A percentile compares a stretch with the other conserved stretches of the same genome.
Conservation (phyloP, 73 alveolate species). For the Paramecium pentaurelia region DNA sequence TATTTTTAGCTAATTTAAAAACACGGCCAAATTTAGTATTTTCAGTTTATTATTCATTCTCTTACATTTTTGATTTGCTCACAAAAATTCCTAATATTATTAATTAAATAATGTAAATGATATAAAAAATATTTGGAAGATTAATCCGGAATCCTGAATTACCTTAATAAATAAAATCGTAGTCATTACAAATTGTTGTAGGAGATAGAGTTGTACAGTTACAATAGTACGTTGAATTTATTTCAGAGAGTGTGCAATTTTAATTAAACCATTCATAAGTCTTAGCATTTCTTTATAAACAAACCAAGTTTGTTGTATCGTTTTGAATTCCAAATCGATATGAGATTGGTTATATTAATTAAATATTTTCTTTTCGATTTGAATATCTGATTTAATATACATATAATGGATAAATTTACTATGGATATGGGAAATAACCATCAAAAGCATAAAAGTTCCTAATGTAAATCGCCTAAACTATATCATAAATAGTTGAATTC, state of each 20-base stretch:
- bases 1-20: neutral
- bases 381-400: neutral
- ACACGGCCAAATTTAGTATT: neutral
- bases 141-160: neutral
- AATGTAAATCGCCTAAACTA: neutral
- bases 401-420: neutral
- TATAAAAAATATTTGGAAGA: neutral
- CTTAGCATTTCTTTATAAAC: neutral
- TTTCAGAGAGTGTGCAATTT: neutral
- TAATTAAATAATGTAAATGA: neutral
- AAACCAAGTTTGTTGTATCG: neutral
- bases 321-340: neutral
- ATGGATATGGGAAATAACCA: neutral
- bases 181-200: neutral
- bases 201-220: neutral
- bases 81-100: neutral
- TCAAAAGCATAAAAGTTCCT: neutral
- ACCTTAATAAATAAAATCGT: neutral
- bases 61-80: neutral
- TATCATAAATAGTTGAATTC: neutral
- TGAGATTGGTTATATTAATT: neutral
- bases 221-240: neutral
- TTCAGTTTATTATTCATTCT: neutral
- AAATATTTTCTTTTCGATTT: neutral
- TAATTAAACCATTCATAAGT: neutral